These are phyloP conservation scores for Ilex aquifolium DNA, from an alignment of 257 asterid genomes.

Conservation along the genomic window DNA sequence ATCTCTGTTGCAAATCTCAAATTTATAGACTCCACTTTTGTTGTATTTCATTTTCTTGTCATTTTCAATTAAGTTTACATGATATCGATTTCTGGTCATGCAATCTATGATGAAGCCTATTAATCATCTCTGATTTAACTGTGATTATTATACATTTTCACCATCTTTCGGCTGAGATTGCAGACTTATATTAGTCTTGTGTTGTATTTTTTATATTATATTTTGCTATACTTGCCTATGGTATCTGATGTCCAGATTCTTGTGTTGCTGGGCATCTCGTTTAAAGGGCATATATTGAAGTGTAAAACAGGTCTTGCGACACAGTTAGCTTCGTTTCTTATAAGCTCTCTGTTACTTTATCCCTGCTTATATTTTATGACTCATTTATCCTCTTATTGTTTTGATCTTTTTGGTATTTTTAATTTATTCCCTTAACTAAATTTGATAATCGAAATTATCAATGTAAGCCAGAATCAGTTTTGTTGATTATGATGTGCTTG, in stretches of 20 bases:
- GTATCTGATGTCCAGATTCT: background rate
- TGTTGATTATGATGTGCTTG: background rate
- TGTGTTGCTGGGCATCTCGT: background rate
- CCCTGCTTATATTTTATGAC: slow-evolving; percentile 17
- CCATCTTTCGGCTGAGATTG: slow-evolving; percentile 94
- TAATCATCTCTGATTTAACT: background rate
- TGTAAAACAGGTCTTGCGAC: background rate
- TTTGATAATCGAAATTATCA: background rate
- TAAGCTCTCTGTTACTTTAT: background rate
- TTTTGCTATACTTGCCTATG: background rate
- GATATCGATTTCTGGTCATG: background rate
- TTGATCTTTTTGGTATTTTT: background rate
- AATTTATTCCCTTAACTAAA: too few relatives aligned
- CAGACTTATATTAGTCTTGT: background rate
- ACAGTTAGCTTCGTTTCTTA: background rate
- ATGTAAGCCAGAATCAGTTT: background rate
- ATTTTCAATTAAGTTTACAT: background rate
- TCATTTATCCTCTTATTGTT: background rate
- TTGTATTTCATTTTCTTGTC: background rate
- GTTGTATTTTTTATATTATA: background rate
- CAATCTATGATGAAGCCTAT: background rate
- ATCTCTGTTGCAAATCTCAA: background rate
- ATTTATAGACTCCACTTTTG: background rate
- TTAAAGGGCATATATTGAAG: background rate
- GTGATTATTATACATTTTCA: slow-evolving; percentile 23